Evolutionary conservation across 164 flowering plant genomes (phyloP).

Genomic region (Saururus chinensis): DNA sequence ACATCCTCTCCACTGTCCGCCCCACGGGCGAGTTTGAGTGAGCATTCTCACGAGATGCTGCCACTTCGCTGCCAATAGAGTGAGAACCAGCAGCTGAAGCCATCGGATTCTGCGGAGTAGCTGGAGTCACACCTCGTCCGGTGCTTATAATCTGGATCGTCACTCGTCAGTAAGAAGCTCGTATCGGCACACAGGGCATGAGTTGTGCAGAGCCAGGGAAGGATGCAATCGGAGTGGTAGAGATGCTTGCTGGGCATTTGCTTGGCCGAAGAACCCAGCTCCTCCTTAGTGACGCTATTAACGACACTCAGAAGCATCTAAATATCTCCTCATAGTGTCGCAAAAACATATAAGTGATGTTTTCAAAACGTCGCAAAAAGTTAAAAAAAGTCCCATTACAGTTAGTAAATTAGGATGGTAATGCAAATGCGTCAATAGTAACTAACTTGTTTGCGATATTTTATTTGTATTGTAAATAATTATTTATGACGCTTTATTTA

Average conservation of each 20-base stretch:
- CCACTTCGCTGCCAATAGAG: slow-evolving; percentile 8
- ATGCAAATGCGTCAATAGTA: too few species aligned
- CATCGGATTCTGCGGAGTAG: background rate
- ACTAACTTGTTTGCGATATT: too few species aligned
- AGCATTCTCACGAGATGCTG: too few species aligned
- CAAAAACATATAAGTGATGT: too few species aligned
- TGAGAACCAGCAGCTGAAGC: background rate
- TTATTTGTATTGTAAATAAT: too few species aligned
- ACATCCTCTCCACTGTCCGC: slow-evolving; percentile 32
- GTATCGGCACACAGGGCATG: slow-evolving; percentile 86
- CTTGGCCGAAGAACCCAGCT: slow-evolving; percentile 44
- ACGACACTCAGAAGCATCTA: too few species aligned
- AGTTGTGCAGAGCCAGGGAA: slow-evolving; percentile 93
- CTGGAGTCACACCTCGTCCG: slow-evolving; percentile 2
- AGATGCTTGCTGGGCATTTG: slow-evolving; percentile 88
- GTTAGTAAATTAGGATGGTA: too few species aligned
- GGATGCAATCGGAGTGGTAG: slow-evolving; percentile 68
- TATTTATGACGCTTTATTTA: too few species aligned
- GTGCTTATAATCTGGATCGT: slow-evolving; percentile 63
- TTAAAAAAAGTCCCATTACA: too few species aligned
- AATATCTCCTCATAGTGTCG: too few species aligned
- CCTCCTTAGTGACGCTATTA: too few species aligned
- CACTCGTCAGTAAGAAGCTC: slow-evolving; percentile 95
- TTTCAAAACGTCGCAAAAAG: too few species aligned
- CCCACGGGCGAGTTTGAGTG: slow-evolving; percentile 10